Percentiles rank a stretch among this genome's conserved stretches.
Conservation (phyloP, 2,329 filamentous ascomycete species). For the Dactylella cylindrospora region DNA sequence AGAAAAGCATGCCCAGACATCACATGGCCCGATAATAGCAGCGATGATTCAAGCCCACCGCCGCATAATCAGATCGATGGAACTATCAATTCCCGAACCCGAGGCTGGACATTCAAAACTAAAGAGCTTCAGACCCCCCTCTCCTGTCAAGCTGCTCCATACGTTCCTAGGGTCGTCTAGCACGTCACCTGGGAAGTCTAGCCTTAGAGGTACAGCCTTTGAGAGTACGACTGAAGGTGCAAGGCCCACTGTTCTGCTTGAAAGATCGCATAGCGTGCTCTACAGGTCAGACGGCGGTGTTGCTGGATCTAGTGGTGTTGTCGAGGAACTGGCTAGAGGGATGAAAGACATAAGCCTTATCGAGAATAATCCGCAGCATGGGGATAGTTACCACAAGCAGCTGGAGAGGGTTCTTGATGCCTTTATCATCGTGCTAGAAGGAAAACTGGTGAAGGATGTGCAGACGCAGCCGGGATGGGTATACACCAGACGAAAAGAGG, state of each 20-base stretch:
- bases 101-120: conserved; percentile 36
- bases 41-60: conserved; percentile 40
- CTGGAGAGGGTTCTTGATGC: conserved; percentile 48
- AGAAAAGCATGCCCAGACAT: conserved; percentile 32
- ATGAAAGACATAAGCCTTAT: conserved; percentile 44
- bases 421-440: conserved; percentile 46
- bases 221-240: conserved; percentile 40
- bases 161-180: conserved; percentile 34
- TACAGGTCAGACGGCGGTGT: conserved; percentile 31
- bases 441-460: conserved; percentile 45
- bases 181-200: conserved; percentile 21
- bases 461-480: conserved; percentile 38
- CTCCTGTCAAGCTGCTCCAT: conserved; percentile 38
- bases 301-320: too few relatives aligned
- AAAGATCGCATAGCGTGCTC: conserved; percentile 42
- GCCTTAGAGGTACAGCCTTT: conserved; percentile 40
- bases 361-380: conserved; percentile 28
- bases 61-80: conserved; percentile 32
- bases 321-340: conserved; percentile 29
- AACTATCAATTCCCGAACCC: conserved; percentile 19
- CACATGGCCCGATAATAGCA: conserved; percentile 31
- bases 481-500: conserved; percentile 42
- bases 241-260: conserved; percentile 34
- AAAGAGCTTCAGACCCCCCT: conserved; percentile 37
- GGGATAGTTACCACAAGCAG: conserved; percentile 47